Evolutionary conservation across 2,329 filamentous ascomycete species (phyloP), one percentile per base, ranked within the genome.

Genomic region (Chaetomiaceae sp.): DNA sequence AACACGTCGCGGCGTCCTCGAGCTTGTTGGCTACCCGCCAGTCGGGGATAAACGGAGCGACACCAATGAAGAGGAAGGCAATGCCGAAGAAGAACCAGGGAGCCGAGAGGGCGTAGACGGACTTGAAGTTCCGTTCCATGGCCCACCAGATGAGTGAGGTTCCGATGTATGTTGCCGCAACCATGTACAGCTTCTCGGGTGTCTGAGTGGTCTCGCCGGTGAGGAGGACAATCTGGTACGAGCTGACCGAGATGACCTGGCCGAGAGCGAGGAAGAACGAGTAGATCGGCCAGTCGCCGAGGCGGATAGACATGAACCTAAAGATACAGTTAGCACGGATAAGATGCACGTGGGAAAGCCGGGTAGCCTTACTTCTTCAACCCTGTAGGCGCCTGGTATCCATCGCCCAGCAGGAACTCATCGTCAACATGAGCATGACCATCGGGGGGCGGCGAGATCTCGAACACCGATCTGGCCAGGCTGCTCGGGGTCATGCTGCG

Each of bases 141-240:
- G 76, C 63, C 81, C 82, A 86, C 82, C 82, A 86, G 25, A 79
- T 55, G 10, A 81, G 66, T 0, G 81, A 83, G 4, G 77, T 74
- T 21, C 70, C 68, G 5, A 82, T 69, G 59, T 85, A 85, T 19
- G 82, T 77, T 7, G 70, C 74, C 0, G 80, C 80, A 31, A 83
- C 77, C 43, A 74, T 72, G 64, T 85, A 85, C 0, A 85, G 69
- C 59, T 82, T 79, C 27, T 68, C 65, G 4, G 81, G 77, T 2
- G 75, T 74, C 62, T 85, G 73, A 49, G 79, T 81, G 17, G 81
- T 71, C 58, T 82, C 76, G 16, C 82, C 83, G 0, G 80, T 82
- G 17, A 86, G 71, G n/a, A 86, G 71, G 0, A 81, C 83, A 60
- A 86, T 80, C 61, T 86, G 83, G 65, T 85, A 85, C 0, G 80